These are phyloP conservation scores for Fusarium stilboides DNA, from an alignment of 2,329 filamentous ascomycete genomes.

Conservation along the genomic window DNA sequence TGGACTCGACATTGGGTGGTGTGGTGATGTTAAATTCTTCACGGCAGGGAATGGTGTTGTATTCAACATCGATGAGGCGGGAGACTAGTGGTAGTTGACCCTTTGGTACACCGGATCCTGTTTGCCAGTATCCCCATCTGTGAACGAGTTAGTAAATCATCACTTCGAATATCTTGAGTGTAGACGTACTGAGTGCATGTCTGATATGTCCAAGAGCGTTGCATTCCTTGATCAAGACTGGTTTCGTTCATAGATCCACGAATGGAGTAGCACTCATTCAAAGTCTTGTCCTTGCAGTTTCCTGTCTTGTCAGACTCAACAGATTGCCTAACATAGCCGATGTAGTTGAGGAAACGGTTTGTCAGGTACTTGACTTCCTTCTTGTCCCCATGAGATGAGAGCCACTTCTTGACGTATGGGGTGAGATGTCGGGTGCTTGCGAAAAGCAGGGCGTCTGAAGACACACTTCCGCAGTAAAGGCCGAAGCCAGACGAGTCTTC, in stretches of 20 bases:
- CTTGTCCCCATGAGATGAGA: constrained; percentile 60
- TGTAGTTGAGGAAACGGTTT: constrained; percentile 66
- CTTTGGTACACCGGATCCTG: constrained; percentile 77
- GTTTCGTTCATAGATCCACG: constrained; percentile 43
- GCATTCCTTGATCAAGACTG: constrained; percentile 37
- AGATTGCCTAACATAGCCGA: constrained; percentile 59
- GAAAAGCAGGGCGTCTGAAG: constrained; percentile 60
- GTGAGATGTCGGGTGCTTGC: constrained; percentile 57
- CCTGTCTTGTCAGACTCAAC: constrained; percentile 50
- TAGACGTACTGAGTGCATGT: constrained; percentile 67
- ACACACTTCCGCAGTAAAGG: constrained; percentile 64
- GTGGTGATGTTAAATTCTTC: constrained; percentile 78
- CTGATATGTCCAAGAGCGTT: constrained; percentile 67
- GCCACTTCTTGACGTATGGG: constrained; percentile 56
- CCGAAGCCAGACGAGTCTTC: constrained; percentile 60
- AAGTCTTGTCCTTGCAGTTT: constrained; percentile 45
- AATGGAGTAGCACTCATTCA: constrained; percentile 53
- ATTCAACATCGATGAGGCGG: constrained; percentile 76
- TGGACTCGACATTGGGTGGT: constrained; percentile 72
- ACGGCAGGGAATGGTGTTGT: constrained; percentile 73
- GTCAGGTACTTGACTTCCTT: constrained; percentile 57
- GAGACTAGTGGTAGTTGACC: constrained; percentile 79
- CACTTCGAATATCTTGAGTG: accelerated
- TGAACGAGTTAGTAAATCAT: constrained; percentile 34
- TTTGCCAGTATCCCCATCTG: constrained; percentile 85